Percentiles rank a stretch among this genome's conserved stretches.
Evolutionary conservation across 2,329 filamentous ascomycete species (phyloP).

Genomic region (Pestalotiopsis fici): DNA sequence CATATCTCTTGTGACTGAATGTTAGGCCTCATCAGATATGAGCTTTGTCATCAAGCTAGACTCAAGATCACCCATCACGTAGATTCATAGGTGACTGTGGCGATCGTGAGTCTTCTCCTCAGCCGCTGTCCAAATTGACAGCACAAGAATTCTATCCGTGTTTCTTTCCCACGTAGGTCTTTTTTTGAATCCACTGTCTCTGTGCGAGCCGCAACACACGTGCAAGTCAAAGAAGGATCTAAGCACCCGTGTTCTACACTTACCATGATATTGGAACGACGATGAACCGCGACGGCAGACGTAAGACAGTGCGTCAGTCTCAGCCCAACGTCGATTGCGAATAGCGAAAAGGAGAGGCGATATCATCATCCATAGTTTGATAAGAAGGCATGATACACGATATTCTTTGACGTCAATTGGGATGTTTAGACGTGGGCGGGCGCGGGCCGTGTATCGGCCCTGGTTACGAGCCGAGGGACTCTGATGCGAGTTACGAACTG

Average conservation of each 20-base stretch:
- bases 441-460: not conserved
- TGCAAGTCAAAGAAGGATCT: not conserved
- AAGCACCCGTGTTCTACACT: not conserved
- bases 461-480: not conserved
- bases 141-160: not conserved
- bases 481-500: not conserved
- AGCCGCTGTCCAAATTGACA: not conserved
- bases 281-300: not conserved
- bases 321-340: not conserved
- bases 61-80: too few species aligned
- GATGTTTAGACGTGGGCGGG: not conserved
- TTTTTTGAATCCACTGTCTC: not conserved
- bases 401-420: not conserved
- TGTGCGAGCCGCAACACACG: not conserved
- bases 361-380: not conserved
- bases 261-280: not conserved
- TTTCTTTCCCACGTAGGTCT: not conserved
- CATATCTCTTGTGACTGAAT: not conserved
- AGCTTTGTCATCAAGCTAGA: too few species aligned
- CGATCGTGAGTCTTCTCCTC: too few species aligned
- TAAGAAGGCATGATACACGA: not conserved
- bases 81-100: too few species aligned
- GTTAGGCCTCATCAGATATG: not conserved
- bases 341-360: not conserved
- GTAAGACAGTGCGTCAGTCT: conserved; percentile 1